These are phyloP conservation scores for Myxozyma mucilagina DNA, from an alignment of 805 yeast genomes.

Conservation along the genomic window DNA sequence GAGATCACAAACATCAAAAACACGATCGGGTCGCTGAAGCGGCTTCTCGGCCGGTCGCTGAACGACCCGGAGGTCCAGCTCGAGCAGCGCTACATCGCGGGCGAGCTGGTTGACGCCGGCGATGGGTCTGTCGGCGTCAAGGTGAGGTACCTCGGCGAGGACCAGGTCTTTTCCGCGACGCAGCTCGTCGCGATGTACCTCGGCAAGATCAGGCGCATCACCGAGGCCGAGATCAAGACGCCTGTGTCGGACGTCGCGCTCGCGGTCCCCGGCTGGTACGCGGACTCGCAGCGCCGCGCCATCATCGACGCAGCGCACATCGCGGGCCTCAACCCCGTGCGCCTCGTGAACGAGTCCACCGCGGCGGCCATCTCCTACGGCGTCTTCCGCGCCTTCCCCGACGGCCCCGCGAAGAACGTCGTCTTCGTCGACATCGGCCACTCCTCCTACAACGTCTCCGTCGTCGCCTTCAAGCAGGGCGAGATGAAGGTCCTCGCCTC, in stretches of 20 bases:
- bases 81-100: slow-evolving; percentile 74
- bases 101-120: slow-evolving; percentile 65
- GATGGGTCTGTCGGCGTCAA: slow-evolving; percentile 71
- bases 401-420: slow-evolving; percentile 76
- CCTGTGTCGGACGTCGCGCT: slow-evolving; percentile 83
- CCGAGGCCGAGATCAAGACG: slow-evolving; percentile 78
- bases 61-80: slow-evolving; percentile 70
- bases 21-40: slow-evolving; percentile 92
- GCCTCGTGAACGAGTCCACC: slow-evolving; percentile 95
- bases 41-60: slow-evolving; percentile 78
- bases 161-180: slow-evolving; percentile 75
- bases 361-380: slow-evolving; percentile 99
- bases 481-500: slow-evolving; percentile 91
- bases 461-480: slow-evolving; percentile 92
- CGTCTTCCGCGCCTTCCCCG: slow-evolving; percentile 95
- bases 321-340: slow-evolving; percentile 97
- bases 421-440: slow-evolving; percentile 97
- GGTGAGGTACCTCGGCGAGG: slow-evolving; percentile 80
- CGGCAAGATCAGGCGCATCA: slow-evolving; percentile 80
- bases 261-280: slow-evolving; percentile 96
- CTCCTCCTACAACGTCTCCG: slow-evolving; percentile 86
- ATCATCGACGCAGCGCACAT: slow-evolving; percentile 91
- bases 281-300: slow-evolving; percentile 95
- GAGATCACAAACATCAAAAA: slow-evolving; percentile 95
- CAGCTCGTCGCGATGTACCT: slow-evolving; percentile 95